Percentiles rank a stretch among this genome's conserved stretches.
phyloP scores from a whole-genome alignment of 2,329 filamentous ascomycete genomes.

The Venturiaceae sp. region DNA sequence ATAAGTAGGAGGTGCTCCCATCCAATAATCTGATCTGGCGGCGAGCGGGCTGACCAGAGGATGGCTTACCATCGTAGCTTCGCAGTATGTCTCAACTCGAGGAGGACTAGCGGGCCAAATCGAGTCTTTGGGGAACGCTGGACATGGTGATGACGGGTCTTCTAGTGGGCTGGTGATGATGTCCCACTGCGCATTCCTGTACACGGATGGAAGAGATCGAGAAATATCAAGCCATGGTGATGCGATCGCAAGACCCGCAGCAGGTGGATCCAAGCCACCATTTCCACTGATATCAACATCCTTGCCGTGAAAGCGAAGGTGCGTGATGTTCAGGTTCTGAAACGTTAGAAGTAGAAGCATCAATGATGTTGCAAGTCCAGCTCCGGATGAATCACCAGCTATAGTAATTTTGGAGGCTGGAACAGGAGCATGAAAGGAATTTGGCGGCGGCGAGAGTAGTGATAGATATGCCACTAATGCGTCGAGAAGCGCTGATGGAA shows the following conservation, averaged over 20 bases:
- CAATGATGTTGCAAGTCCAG: constrained; percentile 49
- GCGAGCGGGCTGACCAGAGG: constrained; percentile 58
- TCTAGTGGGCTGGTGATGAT: constrained; percentile 41
- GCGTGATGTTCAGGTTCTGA: neutral
- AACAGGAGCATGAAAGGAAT: constrained; percentile 58
- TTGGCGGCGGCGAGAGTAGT: constrained; percentile 60
- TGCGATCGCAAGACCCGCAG: constrained; percentile 52
- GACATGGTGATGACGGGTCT: constrained; percentile 16
- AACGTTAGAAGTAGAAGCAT: constrained; percentile 50
- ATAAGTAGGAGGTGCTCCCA: constrained; percentile 54
- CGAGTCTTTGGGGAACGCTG: constrained; percentile 32
- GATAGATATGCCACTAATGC: constrained; percentile 62
- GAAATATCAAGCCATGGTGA: constrained; percentile 69
- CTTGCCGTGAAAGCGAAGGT: constrained; percentile 51
- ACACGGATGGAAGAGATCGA: constrained; percentile 49
- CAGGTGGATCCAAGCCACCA: constrained; percentile 50
- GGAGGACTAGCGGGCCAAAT: constrained; percentile 36
- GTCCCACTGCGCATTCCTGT: constrained; percentile 46
- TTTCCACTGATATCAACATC: constrained; percentile 26
- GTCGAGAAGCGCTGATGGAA: constrained; percentile 66
- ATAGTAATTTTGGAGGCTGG: constrained; percentile 58
- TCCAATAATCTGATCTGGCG: constrained; percentile 43
- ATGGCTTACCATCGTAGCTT: constrained; percentile 40
- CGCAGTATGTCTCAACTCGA: constrained; percentile 37
- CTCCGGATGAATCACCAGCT: constrained; percentile 66